phyloP scores from a whole-genome alignment of 208 protist genomes.

The Wallacemonas sp. region DNA sequence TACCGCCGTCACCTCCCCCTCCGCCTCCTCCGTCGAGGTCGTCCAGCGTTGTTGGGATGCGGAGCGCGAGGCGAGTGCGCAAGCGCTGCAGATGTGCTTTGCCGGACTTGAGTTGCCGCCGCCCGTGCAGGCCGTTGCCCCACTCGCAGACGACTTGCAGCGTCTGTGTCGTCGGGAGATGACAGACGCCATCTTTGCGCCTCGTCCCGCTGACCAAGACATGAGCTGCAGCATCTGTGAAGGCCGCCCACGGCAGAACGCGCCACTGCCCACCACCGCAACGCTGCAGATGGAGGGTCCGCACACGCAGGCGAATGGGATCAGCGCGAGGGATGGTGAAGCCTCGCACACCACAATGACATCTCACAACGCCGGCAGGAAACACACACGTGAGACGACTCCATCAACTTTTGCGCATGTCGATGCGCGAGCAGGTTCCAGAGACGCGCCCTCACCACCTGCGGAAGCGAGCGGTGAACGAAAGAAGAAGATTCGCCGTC shows the following conservation, averaged over 20 bases:
- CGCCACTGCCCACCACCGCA: too few relatives aligned
- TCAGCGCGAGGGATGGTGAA: too few relatives aligned
- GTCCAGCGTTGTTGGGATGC: background rate
- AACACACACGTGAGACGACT: too few relatives aligned
- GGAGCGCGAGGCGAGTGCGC: background rate
- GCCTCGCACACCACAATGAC: too few relatives aligned
- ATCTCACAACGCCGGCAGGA: background rate
- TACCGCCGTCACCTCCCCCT: too few relatives aligned
- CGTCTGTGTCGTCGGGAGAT: background rate
- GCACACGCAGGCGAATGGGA: too few relatives aligned
- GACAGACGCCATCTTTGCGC: background rate
- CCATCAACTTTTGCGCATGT: too few relatives aligned
- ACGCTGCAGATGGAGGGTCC: too few relatives aligned
- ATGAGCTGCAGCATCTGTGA: too few relatives aligned
- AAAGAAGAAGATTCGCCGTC: conserved; percentile 7
- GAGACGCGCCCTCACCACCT: background rate
- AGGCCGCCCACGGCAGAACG: too few relatives aligned
- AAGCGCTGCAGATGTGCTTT: background rate
- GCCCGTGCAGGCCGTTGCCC: background rate
- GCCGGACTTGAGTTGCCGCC: background rate
- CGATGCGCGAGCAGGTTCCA: too few relatives aligned
- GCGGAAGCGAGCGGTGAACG: background rate
- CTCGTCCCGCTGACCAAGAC: background rate
- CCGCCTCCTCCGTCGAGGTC: too few relatives aligned
- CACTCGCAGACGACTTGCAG: background rate